A percentile compares a stretch with the other conserved stretches of the same genome.
Evolutionary conservation across 352 stramenopile species (phyloP).

Genomic region (Aphanomyces stellatus): DNA sequence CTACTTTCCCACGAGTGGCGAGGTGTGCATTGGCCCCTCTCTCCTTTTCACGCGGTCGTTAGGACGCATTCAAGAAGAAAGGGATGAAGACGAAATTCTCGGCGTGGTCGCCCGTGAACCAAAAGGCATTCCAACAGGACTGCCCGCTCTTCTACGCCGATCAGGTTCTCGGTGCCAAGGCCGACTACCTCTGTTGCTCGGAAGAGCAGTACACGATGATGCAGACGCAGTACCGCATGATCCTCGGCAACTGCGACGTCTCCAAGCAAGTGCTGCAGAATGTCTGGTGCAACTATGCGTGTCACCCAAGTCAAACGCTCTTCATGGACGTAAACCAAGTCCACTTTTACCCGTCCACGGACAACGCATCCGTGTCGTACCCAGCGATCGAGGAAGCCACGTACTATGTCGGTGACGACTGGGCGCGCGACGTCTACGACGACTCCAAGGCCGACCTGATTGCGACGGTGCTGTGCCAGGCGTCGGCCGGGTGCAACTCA

Average conservation of each 20-base stretch:
- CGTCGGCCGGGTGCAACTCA: conserved; percentile 44
- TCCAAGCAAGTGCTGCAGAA: conserved; percentile 72
- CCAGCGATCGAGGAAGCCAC: conserved; percentile 57
- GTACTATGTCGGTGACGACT: conserved; percentile 59
- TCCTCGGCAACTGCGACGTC: conserved; percentile 46
- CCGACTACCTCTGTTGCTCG: conserved; percentile 67
- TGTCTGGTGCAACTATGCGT: conserved; percentile 73
- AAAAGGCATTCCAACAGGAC: conserved; percentile 53
- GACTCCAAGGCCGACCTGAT: conserved; percentile 55
- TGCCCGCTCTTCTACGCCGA: conserved; percentile 64
- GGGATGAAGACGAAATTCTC: conserved; percentile 69
- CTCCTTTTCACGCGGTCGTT: neutral
- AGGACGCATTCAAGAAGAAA: conserved; percentile 34
- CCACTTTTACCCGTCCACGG: conserved; percentile 30
- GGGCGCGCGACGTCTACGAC: conserved; percentile 61
- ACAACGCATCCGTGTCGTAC: conserved; percentile 24
- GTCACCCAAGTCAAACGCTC: conserved; percentile 67
- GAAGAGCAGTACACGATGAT: conserved; percentile 61
- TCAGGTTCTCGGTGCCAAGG: conserved; percentile 32
- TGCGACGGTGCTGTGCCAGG: conserved; percentile 35
- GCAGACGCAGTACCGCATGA: conserved; percentile 47
- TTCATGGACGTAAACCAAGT: conserved; percentile 67
- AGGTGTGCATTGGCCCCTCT: conserved; percentile 7
- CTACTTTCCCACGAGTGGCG: conserved; percentile 51
- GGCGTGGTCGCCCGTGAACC: conserved; percentile 45